phyloP scores from a whole-genome alignment of 2,329 filamentous ascomycete genomes.

The Salinomyces thailandicus region DNA sequence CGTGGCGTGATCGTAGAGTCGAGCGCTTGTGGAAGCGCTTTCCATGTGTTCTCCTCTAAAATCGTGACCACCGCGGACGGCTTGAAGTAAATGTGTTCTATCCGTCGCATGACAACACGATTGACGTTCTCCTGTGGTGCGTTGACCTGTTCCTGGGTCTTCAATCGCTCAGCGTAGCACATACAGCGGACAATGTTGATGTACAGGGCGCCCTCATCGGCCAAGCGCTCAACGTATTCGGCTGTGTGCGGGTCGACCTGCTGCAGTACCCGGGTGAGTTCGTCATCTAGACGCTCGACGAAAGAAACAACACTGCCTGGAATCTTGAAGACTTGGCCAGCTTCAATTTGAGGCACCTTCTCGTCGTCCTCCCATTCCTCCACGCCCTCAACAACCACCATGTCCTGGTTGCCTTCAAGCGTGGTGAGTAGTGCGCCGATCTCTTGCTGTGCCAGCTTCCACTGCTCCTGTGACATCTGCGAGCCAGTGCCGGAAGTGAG shows the following conservation, averaged over 20 bases:
- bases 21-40: constrained; percentile 56
- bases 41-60: constrained; percentile 91
- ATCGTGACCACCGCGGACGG: constrained; percentile 86
- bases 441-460: constrained; percentile 89
- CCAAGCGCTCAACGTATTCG: constrained; percentile 91
- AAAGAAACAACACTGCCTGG: constrained; percentile 91
- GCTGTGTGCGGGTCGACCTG: constrained; percentile 97
- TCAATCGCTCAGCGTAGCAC: constrained; percentile 77
- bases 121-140: constrained; percentile 79
- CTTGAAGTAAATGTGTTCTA: constrained; percentile 99
- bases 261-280: constrained; percentile 93
- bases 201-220: constrained; percentile 84
- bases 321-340: constrained; percentile 75
- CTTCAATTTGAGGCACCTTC: constrained; percentile 65
- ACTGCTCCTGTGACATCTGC: constrained; percentile 91
- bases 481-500: constrained; percentile 66
- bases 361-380: constrained; percentile 99
- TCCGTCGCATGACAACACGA: constrained; percentile 80
- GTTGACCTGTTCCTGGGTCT: constrained; percentile 59
- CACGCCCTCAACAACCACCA: constrained; percentile 79
- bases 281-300: constrained; percentile 89
- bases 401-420: constrained; percentile 67
- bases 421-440: constrained; percentile 66
- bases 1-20: constrained; percentile 77
- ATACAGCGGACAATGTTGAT: constrained; percentile 80